Conservation (phyloP, 2,329 filamentous ascomycete species). For the Pseudogymnoascus sp. region DNA sequence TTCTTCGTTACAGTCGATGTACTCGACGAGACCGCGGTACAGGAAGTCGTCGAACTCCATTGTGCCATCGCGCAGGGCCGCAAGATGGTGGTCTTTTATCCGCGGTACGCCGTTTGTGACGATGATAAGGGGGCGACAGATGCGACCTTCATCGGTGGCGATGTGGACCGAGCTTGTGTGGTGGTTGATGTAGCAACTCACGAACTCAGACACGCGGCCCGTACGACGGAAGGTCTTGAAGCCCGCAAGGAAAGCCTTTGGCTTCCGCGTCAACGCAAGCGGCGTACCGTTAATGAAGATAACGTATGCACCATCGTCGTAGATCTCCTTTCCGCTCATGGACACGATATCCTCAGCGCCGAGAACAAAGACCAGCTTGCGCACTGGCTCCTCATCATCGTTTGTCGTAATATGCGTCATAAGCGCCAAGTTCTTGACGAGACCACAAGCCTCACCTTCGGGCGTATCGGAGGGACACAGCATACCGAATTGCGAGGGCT, state of each 20-base stretch:
- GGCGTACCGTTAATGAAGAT: constrained; percentile 96
- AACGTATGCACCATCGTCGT: constrained; percentile 74
- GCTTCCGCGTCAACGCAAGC: constrained; percentile 75
- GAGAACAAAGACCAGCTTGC: constrained; percentile 76
- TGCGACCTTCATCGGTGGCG: constrained; percentile 92
- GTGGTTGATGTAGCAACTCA: constrained; percentile 92
- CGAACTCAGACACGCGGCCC: constrained; percentile 90
- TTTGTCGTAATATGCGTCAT: constrained; percentile 99
- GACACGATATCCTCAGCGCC: constrained; percentile 77
- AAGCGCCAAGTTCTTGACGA: constrained; percentile 94
- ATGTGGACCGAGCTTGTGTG: constrained; percentile 90
- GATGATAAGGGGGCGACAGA: constrained; percentile 92
- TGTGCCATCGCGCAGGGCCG: constrained; percentile 72
- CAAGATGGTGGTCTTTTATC: constrained; percentile 70
- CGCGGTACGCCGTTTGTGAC: constrained; percentile 82
- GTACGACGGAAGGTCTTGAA: constrained; percentile 84
- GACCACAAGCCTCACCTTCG: constrained; percentile 94
- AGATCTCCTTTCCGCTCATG: constrained; percentile 79
- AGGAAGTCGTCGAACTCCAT: constrained; percentile 93
- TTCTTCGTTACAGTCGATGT: constrained; percentile 96
- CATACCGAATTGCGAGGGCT: constrained; percentile 98
- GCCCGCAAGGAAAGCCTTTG: constrained; percentile 75
- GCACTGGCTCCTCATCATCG: constrained; percentile 85
- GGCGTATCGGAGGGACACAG: constrained; percentile 94
- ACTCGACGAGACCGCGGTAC: constrained; percentile 83